Base-by-base conservation (phyloP, 495 filamentous ascomycete species). In the Annulohypoxylon maeteangense region DNA sequence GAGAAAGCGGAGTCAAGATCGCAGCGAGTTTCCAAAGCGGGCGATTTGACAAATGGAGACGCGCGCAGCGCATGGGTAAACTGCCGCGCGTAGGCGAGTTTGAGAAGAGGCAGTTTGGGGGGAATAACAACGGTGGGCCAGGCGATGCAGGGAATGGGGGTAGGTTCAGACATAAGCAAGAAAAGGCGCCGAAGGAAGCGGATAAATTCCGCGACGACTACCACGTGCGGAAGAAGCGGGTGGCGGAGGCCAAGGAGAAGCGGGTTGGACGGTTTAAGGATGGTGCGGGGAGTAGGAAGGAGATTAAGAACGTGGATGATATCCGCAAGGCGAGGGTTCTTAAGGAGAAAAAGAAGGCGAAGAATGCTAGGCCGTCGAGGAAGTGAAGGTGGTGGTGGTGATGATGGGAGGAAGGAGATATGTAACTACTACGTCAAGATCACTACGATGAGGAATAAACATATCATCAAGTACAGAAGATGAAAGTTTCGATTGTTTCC, bases 1-100 rank as follows among this genome's bases (percentile, higher is more conserved):
- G 96, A 62, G 95, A 99, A 81, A 91, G 88, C 76, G 95, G 95
- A 48, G 93, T 93, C 82, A 98, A 98, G 86, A 97, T 99, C 64
- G 92, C 95, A 1, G 92, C 95, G 47, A 90, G 85, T 68, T 98
- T 98, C 87, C 89, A 94, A 71, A 94, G 91, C 77, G 95, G 96
- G 38, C 89, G 96, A 29, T 99, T 97, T 80, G 93, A 98, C 65
- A 86, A 85, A 27, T 99, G 95, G 95, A 90, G 90, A 76, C 91
- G 90, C 76, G 88, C 91, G 25, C 91, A 99, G 81, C 90, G 90
- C 59, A 84, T 98, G 40, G 89, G 87, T 36, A 84, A 87, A 0
- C 78, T 97, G 65, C 94, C 95, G 7, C 86, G 90, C 14, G 89
- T 91, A 8, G 95, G 95, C 31, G 95, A 98, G 78, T 79, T 83